Evolutionary conservation across 441 rosid species (phyloP).

Genomic region (Flueggea neowawraea): DNA sequence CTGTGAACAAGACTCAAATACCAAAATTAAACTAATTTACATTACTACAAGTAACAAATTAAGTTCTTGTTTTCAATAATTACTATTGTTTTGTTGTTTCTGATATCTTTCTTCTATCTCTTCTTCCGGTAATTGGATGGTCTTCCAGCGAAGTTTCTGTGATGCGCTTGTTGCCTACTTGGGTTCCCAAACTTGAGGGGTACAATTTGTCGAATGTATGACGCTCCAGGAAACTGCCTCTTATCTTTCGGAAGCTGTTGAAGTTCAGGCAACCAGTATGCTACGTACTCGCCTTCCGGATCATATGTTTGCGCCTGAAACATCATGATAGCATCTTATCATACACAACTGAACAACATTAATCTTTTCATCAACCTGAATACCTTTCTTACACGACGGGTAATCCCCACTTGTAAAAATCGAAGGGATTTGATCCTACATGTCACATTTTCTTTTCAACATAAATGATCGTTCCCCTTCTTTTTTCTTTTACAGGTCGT

Average conservation of each 20-base stretch:
- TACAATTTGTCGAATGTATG: conserved; percentile 58
- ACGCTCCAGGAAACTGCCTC: conserved; percentile 62
- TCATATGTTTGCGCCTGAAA: conserved; percentile 73
- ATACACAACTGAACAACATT: background rate
- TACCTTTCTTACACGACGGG: background rate
- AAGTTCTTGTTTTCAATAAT: no score
- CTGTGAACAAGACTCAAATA: no score
- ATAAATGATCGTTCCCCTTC: no score
- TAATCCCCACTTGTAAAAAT: no score
- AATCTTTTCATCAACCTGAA: background rate
- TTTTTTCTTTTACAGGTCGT: no score
- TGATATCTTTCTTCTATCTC: no score
- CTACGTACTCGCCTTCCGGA: conserved; percentile 79
- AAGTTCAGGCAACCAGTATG: conserved; percentile 77
- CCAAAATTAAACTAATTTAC: no score
- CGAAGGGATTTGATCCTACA: no score
- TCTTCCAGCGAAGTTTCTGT: conserved; percentile 7
- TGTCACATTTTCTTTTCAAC: no score
- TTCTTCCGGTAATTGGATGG: conserved; percentile 15
- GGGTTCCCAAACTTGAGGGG: conserved; percentile 62
- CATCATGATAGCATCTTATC: background rate
- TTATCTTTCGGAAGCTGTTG: conserved; percentile 53
- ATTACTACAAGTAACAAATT: no score
- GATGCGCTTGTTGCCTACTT: conserved; percentile 13
- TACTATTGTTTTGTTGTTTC: no score